Base-by-base conservation (phyloP, 2,329 filamentous ascomycete genomes). In the Neocucurbitaria cava region DNA sequence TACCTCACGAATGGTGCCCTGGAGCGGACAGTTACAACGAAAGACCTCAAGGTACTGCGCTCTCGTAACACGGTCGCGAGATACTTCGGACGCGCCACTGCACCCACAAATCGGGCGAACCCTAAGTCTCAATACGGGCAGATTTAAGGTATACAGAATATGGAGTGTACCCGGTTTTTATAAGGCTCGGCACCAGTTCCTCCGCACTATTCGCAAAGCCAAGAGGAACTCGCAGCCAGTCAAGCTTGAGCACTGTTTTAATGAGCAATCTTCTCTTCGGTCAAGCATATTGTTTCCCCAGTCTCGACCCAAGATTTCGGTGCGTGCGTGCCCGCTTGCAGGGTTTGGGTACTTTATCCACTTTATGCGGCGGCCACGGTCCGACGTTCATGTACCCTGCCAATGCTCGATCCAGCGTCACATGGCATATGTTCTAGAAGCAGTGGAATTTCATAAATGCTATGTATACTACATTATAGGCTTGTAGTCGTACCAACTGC, bases 311-410 rank as follows among this genome's bases (percentile, higher is more conserved):
- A 38, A 43, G 50, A 31, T 51, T 45, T 26, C 30, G 45, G 50
- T 45, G 35, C 41, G 24, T 45, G 21, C 44, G 31, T 46, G 11
- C 23, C 47, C 47, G 50, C 47, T 56, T 52, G 47, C 47, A 43
- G 40, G 42, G n/a, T 49, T 35, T 52, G 30, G 23, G 38, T 35
- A 55, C 47, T 63, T 55, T 70, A 67, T 49, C 54, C 56, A 56
- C 48, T 61, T 62, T 61, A 58, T 53, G 52, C 69, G 69, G 68
- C 53, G 50, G 56, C 54, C 51, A 58, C 70, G 70, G 69, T 63
- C 70, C 70, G 70, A 58, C 56, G 62, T 64, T 60, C 52, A 62
- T 62, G 52, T 61, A 59, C 50, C 56, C 58, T 54, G 42, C 44
- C 20, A 48, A 54, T 43, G 51, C 47, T 51, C 56, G 59, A 51